Evolutionary conservation across 2,329 filamentous ascomycete species (phyloP), one percentile per base, ranked within the genome.

Genomic region (Penicillium brasilianum): DNA sequence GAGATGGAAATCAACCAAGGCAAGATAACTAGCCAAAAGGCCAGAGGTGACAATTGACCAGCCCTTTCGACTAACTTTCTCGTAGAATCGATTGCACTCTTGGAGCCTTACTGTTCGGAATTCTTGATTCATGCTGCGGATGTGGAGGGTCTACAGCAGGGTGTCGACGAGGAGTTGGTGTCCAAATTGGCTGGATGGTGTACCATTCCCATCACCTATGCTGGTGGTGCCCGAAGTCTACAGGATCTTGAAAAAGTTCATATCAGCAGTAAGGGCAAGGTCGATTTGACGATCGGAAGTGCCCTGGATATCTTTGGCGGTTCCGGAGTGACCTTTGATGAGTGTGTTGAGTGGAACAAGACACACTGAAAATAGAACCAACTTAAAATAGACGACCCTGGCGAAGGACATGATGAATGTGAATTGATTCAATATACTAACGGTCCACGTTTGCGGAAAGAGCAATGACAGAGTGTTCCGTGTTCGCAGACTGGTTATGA

Each of bases 51-150:
- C n/a, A 10, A 36, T 14, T 44, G 7, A 16, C n/a, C 30, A 30
- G 14, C 2, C 32, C n/a, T 18, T 30, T 25, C 25, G 52, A 46
- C 57, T 43, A n/a, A 32, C 22, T 3, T 20, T n/a, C 37, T 41
- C 5, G 20, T 71, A 96, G 94, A 91, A 66, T 91, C 90, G 5
- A 96, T 98, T 72, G 83, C 84, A 59, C 81, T 86, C 43, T 85
- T 98, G 25, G 92, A 97, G 72, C 93, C 93, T 6, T 95, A 95
- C 78, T 98, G 95, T 81, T 92, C 91, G 64, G 95, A 99, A 77
- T 98, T 99, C 73, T 85, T 99, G 57, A 95, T 99, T 73, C 95
- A 99, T 76, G 95, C 95, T 16, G 95, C 95, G 44, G 95, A 99
- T 77, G 95, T 97, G 65, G 95, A 99, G 79, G 95, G 95, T 13